Evolutionary conservation across 306 rosid genomes (phyloP).

Genomic region (Dalbergia cochinchinensis): DNA sequence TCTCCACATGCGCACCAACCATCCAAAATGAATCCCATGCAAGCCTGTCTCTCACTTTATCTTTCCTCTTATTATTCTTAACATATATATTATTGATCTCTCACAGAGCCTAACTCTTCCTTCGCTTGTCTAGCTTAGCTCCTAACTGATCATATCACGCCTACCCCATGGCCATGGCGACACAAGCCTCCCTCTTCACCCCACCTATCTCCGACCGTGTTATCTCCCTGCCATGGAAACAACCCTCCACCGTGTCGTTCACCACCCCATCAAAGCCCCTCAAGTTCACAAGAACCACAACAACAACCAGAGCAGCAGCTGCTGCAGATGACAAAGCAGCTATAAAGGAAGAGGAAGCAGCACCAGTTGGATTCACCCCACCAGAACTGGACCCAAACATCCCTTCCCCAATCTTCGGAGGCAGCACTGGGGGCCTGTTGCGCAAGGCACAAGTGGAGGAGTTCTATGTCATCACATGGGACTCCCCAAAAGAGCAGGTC

Average conservation of each 20-base stretch:
- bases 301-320: slow-evolving; percentile 46
- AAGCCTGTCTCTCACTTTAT: background rate
- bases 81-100: background rate
- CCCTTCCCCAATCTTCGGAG: slow-evolving; percentile 92
- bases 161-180: slow-evolving; percentile 70
- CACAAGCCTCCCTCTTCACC: slow-evolving; percentile 88
- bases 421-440: slow-evolving; percentile 91
- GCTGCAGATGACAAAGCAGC: slow-evolving; percentile 48
- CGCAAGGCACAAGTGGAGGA: slow-evolving; percentile 94
- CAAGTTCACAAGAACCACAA: slow-evolving; percentile 39
- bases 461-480: slow-evolving; percentile 96
- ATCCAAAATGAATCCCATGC: slow-evolving; percentile 45
- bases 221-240: slow-evolving; percentile 64
- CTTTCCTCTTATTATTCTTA: background rate
- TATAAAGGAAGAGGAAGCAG: slow-evolving; percentile 43
- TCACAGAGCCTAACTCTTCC: slow-evolving; percentile 12
- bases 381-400: slow-evolving; percentile 90
- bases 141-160: too few species aligned
- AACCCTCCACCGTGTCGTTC: slow-evolving; percentile 62
- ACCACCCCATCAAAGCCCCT: slow-evolving; percentile 54
- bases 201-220: slow-evolving; percentile 61
- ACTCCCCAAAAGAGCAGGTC: slow-evolving; percentile 88
- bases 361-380: slow-evolving; percentile 93
- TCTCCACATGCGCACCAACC: slow-evolving; percentile 48
- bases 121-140: too few species aligned